Evolutionary conservation across 169 alveolate genomes (phyloP).

Genomic region (Plasmodium billcollinsi): DNA sequence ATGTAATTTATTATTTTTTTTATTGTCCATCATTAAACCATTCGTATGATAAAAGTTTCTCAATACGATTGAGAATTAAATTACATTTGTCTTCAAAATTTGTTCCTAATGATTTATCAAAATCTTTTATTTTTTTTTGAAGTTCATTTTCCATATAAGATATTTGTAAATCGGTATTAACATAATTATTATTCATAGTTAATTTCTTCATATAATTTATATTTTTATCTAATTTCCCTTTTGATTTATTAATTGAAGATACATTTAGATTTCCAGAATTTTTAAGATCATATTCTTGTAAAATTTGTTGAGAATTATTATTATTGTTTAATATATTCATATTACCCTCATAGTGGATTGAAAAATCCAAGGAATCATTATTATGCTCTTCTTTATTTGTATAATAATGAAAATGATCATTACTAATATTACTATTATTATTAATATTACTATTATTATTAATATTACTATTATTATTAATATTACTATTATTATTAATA

Average conservation of each 20-base stretch:
- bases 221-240: neutral
- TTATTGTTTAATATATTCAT: neutral
- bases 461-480: too few species aligned
- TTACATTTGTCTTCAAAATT: constrained; percentile 54
- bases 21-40: constrained; percentile 32
- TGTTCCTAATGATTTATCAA: constrained; percentile 34
- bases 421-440: too few species aligned
- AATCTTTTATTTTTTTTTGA: constrained; percentile 58
- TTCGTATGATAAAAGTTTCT: constrained; percentile 45
- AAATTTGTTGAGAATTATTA: constrained; percentile 13
- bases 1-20: neutral
- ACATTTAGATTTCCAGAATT: constrained; percentile 27
- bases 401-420: too few species aligned
- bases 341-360: too few species aligned
- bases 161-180: constrained; percentile 65
- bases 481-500: too few species aligned
- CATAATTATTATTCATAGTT: constrained; percentile 50
- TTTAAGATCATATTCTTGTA: constrained; percentile 11
- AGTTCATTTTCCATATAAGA: constrained; percentile 75
- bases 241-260: constrained; percentile 24
- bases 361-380: too few species aligned
- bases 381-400: too few species aligned
- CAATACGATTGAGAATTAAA: constrained; percentile 55
- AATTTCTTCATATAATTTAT: constrained; percentile 34
- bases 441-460: too few species aligned